Evolutionary conservation across 2,329 filamentous ascomycete genomes (phyloP).

Genomic region (Trichoderma polysporum): DNA sequence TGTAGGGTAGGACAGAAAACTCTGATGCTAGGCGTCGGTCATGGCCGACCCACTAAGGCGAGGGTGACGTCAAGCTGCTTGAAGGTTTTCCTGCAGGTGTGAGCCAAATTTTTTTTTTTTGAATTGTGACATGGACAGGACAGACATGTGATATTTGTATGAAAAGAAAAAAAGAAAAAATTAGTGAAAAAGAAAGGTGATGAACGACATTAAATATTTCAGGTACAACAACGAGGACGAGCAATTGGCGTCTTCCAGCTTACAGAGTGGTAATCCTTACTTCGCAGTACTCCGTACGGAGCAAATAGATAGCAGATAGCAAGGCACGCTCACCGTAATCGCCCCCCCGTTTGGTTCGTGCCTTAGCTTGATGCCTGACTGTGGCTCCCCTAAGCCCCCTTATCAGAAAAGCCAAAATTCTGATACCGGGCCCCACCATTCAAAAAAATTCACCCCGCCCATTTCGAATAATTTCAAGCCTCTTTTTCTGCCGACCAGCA

Average conservation of each 20-base stretch:
- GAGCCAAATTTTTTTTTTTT: too few species aligned
- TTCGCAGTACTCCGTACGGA: too few species aligned
- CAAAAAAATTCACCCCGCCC: constrained; percentile 43
- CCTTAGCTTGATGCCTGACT: constrained; percentile 39
- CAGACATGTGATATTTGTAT: neutral
- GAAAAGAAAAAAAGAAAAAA: neutral
- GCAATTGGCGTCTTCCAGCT: too few species aligned
- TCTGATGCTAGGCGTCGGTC: neutral
- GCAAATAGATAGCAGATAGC: neutral
- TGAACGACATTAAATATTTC: neutral
- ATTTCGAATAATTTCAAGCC: constrained; percentile 23
- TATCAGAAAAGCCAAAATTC: constrained; percentile 32
- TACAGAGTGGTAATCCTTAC: too few species aligned
- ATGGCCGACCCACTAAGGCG: constrained; percentile 3
- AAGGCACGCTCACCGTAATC: constrained; percentile 3
- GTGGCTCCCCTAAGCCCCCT: constrained; percentile 16
- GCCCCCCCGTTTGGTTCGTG: constrained; percentile 26
- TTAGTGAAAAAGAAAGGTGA: neutral
- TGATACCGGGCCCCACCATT: constrained; percentile 40
- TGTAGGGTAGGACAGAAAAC: constrained; percentile 11
- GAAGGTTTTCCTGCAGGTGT: constrained; percentile 1
- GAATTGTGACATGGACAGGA: too few species aligned
- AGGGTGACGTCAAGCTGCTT: constrained; percentile 20
- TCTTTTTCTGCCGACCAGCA: neutral
- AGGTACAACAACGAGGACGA: neutral